Conservation (phyloP, 2,329 filamentous ascomycete genomes). For the Fusarium udum region DNA sequence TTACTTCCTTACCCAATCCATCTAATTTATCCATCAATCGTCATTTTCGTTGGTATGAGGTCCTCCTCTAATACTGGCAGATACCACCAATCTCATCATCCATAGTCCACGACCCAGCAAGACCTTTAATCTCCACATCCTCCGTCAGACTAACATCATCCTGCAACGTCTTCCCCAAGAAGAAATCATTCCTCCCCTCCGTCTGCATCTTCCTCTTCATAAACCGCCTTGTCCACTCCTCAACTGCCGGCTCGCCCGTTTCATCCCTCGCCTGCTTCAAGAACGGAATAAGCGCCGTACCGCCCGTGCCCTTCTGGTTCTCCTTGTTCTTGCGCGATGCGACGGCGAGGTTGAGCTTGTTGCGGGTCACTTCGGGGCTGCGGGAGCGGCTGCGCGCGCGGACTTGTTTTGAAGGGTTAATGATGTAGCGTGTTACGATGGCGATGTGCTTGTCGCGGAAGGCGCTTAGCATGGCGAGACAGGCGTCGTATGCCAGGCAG, state of each 20-base stretch:
- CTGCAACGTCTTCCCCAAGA: conserved; percentile 63
- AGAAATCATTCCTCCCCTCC: conserved; percentile 65
- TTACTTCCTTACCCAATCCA: not conserved
- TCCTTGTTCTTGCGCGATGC: conserved; percentile 60
- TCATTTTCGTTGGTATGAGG: not conserved
- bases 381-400: conserved; percentile 70
- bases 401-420: conserved; percentile 83
- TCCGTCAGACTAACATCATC: conserved; percentile 50
- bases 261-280: conserved; percentile 96
- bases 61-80: conserved; percentile 59
- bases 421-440: conserved; percentile 95
- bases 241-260: conserved; percentile 89
- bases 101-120: conserved; percentile 89
- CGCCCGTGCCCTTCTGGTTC: conserved; percentile 87
- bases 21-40: not conserved
- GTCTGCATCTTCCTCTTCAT: conserved; percentile 63
- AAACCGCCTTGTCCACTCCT: conserved; percentile 67
- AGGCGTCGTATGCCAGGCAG: conserved; percentile 87
- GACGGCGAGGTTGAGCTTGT: conserved; percentile 69
- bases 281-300: conserved; percentile 93
- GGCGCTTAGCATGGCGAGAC: conserved; percentile 72
- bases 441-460: conserved; percentile 96
- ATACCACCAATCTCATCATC: conserved; percentile 79
- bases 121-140: conserved; percentile 66
- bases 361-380: conserved; percentile 62